These are phyloP conservation scores for Eudorina sp. DNA, from an alignment of 139 green algal species.

Conservation along the genomic window DNA sequence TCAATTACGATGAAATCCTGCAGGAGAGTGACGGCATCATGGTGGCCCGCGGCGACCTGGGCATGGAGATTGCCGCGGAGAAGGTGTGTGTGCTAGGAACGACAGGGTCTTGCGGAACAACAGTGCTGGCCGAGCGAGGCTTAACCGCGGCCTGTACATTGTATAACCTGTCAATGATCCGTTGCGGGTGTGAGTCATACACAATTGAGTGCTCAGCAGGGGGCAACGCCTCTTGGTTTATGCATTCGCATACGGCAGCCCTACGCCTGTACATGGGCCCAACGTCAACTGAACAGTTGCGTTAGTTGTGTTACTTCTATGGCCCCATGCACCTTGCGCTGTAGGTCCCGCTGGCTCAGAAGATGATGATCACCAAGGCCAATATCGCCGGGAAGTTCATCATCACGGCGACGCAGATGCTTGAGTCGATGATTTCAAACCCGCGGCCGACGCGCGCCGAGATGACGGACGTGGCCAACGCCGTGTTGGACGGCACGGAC, in stretches of 20 bases:
- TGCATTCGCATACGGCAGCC: too few species aligned
- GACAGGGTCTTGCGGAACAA: too few species aligned
- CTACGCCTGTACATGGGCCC: too few species aligned
- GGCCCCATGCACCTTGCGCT: neutral
- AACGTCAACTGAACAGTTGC: too few species aligned
- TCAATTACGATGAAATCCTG: constrained; percentile 71
- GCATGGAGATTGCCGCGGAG: constrained; percentile 76
- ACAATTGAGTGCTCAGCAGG: too few species aligned
- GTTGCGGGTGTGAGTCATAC: too few species aligned
- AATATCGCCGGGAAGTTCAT: constrained; percentile 76
- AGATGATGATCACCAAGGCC: constrained; percentile 79
- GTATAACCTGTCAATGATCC: too few species aligned
- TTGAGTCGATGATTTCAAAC: constrained; percentile 73
- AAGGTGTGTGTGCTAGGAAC: constrained; percentile 55
- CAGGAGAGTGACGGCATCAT: constrained; percentile 77
- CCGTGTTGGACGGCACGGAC: constrained; percentile 84
- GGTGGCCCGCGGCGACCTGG: constrained; percentile 76
- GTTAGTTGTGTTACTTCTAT: too few species aligned
- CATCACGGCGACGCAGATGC: constrained; percentile 65
- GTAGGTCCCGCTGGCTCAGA: constrained; percentile 70
- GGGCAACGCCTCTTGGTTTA: too few species aligned
- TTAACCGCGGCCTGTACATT: too few species aligned
- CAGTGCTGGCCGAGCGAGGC: too few species aligned
- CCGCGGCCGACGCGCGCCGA: constrained; percentile 79
- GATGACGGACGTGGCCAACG: constrained; percentile 88